Conservation (phyloP, 352 stramenopile genomes). For the Globisporangium parvum region DNA sequence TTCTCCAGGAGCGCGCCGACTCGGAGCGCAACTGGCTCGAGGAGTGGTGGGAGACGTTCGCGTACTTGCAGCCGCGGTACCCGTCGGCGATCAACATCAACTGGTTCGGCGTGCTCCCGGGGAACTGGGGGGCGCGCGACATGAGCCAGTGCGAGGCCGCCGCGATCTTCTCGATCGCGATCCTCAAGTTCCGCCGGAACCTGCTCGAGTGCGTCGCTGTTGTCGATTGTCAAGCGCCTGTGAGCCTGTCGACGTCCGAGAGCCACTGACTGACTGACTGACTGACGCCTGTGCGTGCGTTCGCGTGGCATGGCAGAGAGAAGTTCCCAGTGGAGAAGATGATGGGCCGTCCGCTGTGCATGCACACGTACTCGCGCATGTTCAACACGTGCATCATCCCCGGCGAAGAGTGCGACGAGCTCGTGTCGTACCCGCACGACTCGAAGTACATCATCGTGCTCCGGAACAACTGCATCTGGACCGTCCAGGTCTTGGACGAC, state of each 20-base stretch:
- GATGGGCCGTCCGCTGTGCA: slow-evolving; percentile 91
- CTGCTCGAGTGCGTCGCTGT: slow-evolving; percentile 74
- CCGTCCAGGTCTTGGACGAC: slow-evolving; percentile 72
- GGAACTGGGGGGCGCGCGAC: slow-evolving; percentile 88
- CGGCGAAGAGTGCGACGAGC: slow-evolving; percentile 81
- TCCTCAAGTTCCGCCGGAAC: slow-evolving; percentile 91
- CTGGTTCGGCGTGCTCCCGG: slow-evolving; percentile 96
- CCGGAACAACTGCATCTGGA: slow-evolving; percentile 88
- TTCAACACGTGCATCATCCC: slow-evolving; percentile 97
- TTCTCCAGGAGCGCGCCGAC: slow-evolving; percentile 80
- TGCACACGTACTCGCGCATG: slow-evolving; percentile 92
- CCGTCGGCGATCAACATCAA: slow-evolving; percentile 96
- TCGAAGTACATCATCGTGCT: slow-evolving; percentile 93
- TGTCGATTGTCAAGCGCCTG: too few relatives aligned
- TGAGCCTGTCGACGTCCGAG: background rate
- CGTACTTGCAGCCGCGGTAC: slow-evolving; percentile 93
- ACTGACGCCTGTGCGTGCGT: slow-evolving; percentile 4
- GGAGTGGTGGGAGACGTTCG: slow-evolving; percentile 96
- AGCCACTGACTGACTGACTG: background rate
- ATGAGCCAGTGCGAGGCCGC: slow-evolving; percentile 89
- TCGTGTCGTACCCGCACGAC: slow-evolving; percentile 85
- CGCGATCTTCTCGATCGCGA: slow-evolving; percentile 78
- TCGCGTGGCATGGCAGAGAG: slow-evolving; percentile 45
- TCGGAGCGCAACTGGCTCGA: slow-evolving; percentile 88
- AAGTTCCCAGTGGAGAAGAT: slow-evolving; percentile 91